These are phyloP conservation scores for Urochloa ruziziensis DNA, from an alignment of 176 grass and related monocot genomes.

Conservation along the genomic window DNA sequence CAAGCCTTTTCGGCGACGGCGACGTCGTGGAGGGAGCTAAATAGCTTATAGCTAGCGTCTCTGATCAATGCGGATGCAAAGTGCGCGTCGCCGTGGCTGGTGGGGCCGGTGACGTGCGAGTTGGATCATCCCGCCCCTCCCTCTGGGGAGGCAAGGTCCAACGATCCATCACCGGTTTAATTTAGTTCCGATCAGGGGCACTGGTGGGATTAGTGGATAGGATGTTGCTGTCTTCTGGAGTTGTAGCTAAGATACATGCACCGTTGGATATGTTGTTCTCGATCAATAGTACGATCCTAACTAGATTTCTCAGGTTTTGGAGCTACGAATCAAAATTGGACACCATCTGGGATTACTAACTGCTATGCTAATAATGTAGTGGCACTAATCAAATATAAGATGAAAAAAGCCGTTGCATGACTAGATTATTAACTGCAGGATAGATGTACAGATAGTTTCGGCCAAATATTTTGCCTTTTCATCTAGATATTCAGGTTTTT, in stretches of 20 bases:
- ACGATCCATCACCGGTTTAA: not conserved
- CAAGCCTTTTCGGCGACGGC: constrained; percentile 19
- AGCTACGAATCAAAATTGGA: not conserved
- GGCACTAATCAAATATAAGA: not conserved
- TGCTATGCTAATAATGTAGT: not conserved
- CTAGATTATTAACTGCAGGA: not conserved
- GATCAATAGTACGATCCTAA: not conserved
- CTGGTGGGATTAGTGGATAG: not conserved
- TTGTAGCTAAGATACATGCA: not conserved
- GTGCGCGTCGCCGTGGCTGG: constrained; percentile 16
- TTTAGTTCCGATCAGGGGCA: not conserved
- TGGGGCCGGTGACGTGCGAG: constrained; percentile 36
- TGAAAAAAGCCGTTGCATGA: not conserved
- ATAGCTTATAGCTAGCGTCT: not conserved
- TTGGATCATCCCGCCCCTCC: constrained; percentile 21
- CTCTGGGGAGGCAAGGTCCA: not conserved
- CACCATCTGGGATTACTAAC: not conserved
- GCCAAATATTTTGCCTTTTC: too few relatives aligned
- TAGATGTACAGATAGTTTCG: too few relatives aligned
- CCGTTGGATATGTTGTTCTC: not conserved
- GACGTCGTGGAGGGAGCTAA: too few relatives aligned
- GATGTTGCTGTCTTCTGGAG: not conserved
- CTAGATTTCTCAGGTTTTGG: not conserved
- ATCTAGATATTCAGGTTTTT: too few relatives aligned
- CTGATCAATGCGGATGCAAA: constrained; percentile 24